phyloP scores from a whole-genome alignment of 805 yeast genomes.

The Saturnispora silvae region DNA sequence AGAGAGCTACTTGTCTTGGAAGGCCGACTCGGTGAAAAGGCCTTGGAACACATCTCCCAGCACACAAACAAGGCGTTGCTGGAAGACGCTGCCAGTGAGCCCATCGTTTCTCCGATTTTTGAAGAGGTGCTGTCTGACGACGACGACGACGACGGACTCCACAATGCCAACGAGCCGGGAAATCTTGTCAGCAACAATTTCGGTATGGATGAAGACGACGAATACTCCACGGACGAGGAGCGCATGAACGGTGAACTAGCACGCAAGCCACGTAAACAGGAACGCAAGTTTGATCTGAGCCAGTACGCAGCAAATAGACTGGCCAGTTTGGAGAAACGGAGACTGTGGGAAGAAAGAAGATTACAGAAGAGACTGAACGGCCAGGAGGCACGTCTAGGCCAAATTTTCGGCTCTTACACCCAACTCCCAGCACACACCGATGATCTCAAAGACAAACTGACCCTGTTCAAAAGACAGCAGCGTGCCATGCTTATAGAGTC shows the following conservation, averaged over 20 bases:
- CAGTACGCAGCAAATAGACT: constrained; percentile 44
- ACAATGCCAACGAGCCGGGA: background rate
- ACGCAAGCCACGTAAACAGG: constrained; percentile 9
- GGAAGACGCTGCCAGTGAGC: background rate
- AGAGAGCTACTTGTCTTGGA: constrained; percentile 69
- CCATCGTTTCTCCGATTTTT: constrained; percentile 2
- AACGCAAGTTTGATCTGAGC: constrained; percentile 38
- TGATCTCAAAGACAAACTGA: constrained; percentile 14
- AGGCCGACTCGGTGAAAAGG: constrained; percentile 69
- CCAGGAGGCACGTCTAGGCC: constrained; percentile 25
- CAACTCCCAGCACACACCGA: constrained; percentile 17
- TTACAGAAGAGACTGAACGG: constrained; percentile 24
- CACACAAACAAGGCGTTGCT: constrained; percentile 13
- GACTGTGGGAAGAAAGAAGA: constrained; percentile 25
- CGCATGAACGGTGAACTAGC: background rate
- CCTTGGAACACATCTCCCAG: constrained; percentile 45
- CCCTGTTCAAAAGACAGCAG: constrained; percentile 13
- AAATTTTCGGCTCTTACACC: constrained; percentile 25
- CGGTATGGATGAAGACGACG: constrained; percentile 1
- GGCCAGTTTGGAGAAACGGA: constrained; percentile 26
- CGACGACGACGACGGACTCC: constrained; percentile 10
- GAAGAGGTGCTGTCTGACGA: constrained; percentile 6
- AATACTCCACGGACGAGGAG: constrained; percentile 2
- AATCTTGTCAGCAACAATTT: background rate
- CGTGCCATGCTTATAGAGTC: constrained; percentile 18